phyloP scores from a whole-genome alignment of 306 rosid genomes.

The Lathyrus aphaca region DNA sequence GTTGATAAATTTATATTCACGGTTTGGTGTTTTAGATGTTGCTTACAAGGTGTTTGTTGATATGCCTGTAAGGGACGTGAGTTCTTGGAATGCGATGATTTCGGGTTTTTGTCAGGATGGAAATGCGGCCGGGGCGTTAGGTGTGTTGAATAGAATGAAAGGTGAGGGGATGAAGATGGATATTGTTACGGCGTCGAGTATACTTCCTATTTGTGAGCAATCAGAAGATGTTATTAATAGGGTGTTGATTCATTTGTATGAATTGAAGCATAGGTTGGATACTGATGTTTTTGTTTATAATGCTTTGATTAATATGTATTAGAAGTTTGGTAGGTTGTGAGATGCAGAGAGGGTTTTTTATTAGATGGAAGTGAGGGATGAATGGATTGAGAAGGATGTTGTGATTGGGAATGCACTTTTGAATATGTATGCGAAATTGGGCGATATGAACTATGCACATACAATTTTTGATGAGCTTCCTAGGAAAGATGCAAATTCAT shows the following conservation, averaged over 20 bases:
- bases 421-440: slow-evolving; percentile 31
- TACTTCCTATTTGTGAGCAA: slow-evolving; percentile 50
- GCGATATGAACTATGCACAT: slow-evolving; percentile 42
- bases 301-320: slow-evolving; percentile 54
- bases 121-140: slow-evolving; percentile 37
- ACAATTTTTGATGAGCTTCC: slow-evolving; percentile 47
- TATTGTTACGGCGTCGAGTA: slow-evolving; percentile 43
- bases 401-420: slow-evolving; percentile 29
- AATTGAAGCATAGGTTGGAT: slow-evolving; percentile 53
- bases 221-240: slow-evolving; percentile 39
- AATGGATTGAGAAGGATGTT: slow-evolving; percentile 40
- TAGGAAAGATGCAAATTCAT: slow-evolving; percentile 44
- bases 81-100: slow-evolving; percentile 61
- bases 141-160: slow-evolving; percentile 44
- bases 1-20: slow-evolving; percentile 45
- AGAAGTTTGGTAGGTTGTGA: slow-evolving; percentile 47
- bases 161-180: slow-evolving; percentile 48
- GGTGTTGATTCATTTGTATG: slow-evolving; percentile 52
- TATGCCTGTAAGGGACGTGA: slow-evolving; percentile 49
- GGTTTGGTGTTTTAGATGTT: slow-evolving; percentile 39
- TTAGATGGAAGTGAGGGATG: slow-evolving; percentile 46
- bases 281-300: slow-evolving; percentile 49
- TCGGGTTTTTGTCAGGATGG: slow-evolving; percentile 54
- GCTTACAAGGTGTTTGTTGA: slow-evolving; percentile 44
- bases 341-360: slow-evolving; percentile 49